Conservation (phyloP, 169 alveolate genomes). For the Eimeria acervulina region DNA sequence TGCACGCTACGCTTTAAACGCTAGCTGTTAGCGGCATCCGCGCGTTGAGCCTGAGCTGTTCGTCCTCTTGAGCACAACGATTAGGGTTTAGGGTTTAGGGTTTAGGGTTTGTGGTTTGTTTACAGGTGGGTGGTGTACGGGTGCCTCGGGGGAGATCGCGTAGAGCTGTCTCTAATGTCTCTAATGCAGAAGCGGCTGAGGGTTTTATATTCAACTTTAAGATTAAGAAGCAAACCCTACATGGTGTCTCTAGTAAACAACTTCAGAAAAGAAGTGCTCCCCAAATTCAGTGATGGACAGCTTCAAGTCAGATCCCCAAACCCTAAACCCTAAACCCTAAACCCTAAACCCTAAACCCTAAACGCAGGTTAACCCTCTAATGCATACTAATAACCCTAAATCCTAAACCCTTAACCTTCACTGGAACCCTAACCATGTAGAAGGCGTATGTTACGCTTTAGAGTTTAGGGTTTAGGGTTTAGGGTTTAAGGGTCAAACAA, state of each 20-base stretch:
- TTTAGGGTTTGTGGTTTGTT: conserved; percentile 15
- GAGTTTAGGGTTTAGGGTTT: no score
- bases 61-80: neutral
- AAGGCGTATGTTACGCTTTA: no score
- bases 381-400: neutral
- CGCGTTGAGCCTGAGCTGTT: neutral
- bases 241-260: neutral
- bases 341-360: no score
- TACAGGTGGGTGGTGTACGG: conserved; percentile 69
- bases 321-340: no score
- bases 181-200: neutral
- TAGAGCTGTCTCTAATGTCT: neutral
- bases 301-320: neutral
- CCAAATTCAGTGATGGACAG: neutral
- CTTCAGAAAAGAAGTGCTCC: neutral
- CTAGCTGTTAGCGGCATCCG: neutral
- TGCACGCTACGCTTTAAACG: neutral
- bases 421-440: no score
- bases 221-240: neutral
- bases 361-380: no score
- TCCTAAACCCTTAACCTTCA: neutral
- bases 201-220: conserved; percentile 8
- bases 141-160: conserved; percentile 4
- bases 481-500: no score
- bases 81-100: conserved; percentile 32